Evolutionary conservation across 192 early-diverging fungal species (phyloP).

Genomic region (Rhizophagus prolifer): DNA sequence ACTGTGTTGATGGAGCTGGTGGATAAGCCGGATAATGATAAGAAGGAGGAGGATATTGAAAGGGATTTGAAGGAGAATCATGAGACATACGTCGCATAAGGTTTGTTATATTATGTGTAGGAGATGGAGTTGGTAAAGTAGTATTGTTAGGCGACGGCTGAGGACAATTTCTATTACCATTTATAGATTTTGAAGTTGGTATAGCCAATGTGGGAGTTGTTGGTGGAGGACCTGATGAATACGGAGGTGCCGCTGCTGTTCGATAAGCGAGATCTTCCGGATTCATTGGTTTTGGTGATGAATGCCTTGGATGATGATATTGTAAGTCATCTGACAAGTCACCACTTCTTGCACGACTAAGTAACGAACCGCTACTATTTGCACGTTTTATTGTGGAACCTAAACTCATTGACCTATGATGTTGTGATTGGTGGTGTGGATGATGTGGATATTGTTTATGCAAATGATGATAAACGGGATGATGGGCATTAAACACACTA

Average conservation of each 20-base stretch:
- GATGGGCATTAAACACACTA: slow-evolving; percentile 34
- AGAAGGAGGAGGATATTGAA: slow-evolving; percentile 10
- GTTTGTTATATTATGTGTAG: slow-evolving; percentile 17
- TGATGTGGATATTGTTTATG: slow-evolving; percentile 22
- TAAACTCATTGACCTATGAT: slow-evolving; percentile 27
- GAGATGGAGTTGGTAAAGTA: background rate
- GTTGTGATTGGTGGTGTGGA: slow-evolving; percentile 14
- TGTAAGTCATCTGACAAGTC: slow-evolving; percentile 22
- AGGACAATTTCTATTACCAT: background rate
- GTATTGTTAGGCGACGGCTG: background rate
- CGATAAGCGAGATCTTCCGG: slow-evolving; percentile 23
- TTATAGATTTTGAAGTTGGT: slow-evolving; percentile 23
- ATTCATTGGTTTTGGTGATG: slow-evolving; percentile 22
- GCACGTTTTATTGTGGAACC: slow-evolving; percentile 27
- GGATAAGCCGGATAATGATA: slow-evolving; percentile 19
- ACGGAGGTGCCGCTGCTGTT: slow-evolving; percentile 8
- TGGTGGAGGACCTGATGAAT: slow-evolving; percentile 24
- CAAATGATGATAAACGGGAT: slow-evolving; percentile 30
- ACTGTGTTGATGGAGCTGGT: slow-evolving; percentile 21
- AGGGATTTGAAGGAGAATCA: slow-evolving; percentile 20
- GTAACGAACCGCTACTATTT: slow-evolving; percentile 27
- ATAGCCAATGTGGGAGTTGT: slow-evolving; percentile 24
- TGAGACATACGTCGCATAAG: slow-evolving; percentile 26
- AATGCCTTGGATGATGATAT: slow-evolving; percentile 21
- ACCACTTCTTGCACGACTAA: slow-evolving; percentile 21